Percentiles rank a stretch among this genome's conserved stretches.
Evolutionary conservation across 495 filamentous ascomycete genomes (phyloP).

Genomic region (Neurospora tetraspora): DNA sequence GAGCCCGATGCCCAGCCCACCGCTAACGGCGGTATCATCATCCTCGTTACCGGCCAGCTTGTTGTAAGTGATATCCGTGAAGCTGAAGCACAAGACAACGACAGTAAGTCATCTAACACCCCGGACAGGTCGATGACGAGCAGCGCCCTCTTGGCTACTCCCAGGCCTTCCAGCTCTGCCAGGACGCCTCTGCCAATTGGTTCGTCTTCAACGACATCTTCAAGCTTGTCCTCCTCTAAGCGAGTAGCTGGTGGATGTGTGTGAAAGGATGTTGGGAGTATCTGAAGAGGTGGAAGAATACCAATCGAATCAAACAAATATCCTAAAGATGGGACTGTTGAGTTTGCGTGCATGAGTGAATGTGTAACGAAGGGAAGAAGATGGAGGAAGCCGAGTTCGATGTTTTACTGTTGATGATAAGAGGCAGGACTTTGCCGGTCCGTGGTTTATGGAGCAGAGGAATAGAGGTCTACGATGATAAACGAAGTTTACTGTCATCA

Average conservation of each 20-base stretch:
- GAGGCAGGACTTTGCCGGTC: neutral
- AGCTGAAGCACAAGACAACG: neutral
- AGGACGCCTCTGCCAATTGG: conserved; percentile 58
- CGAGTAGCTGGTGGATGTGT: neutral
- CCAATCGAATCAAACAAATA: neutral
- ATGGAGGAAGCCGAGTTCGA: neutral
- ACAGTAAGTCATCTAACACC: neutral
- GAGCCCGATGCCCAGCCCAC: conserved; percentile 73
- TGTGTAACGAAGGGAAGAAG: neutral
- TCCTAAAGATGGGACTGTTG: neutral
- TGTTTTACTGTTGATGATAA: neutral
- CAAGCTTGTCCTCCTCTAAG: conserved; percentile 59
- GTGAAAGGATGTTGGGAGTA: neutral
- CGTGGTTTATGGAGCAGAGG: neutral
- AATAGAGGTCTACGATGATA: neutral
- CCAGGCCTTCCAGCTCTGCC: conserved; percentile 73
- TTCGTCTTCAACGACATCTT: conserved; percentile 91
- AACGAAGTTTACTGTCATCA: neutral
- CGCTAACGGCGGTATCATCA: conserved; percentile 55
- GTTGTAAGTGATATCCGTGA: conserved; percentile 42
- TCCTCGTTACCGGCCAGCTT: conserved; percentile 76
- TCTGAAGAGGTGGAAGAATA: neutral
- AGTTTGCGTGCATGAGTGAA: neutral
- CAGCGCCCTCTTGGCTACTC: conserved; percentile 73
- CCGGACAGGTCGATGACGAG: conserved; percentile 65